These are phyloP conservation scores for Diplosphaera chodatii DNA, from an alignment of 139 green algal species.

Conservation along the genomic window DNA sequence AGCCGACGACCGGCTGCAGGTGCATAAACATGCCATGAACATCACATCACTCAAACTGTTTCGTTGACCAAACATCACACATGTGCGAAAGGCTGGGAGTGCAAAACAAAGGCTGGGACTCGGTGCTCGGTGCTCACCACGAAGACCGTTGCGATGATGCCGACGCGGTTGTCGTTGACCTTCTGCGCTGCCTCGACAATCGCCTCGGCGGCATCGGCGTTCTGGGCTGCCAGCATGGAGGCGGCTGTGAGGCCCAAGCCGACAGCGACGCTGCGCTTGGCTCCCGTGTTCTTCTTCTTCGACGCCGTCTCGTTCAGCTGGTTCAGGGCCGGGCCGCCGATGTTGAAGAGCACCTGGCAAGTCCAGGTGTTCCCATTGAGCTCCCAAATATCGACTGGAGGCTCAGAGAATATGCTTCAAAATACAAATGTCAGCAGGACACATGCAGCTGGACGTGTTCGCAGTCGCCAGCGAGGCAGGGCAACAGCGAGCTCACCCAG, in stretches of 20 bases:
- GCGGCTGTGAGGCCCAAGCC: conserved; percentile 37
- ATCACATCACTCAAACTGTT: too few relatives aligned
- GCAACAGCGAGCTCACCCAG: conserved; percentile 24
- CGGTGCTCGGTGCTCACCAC: conserved; percentile 1
- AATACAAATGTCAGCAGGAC: too few relatives aligned
- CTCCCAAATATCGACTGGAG: too few relatives aligned
- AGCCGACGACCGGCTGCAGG: conserved; percentile 34
- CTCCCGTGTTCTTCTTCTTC: neutral
- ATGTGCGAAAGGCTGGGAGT: too few relatives aligned
- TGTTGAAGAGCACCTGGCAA: too few relatives aligned
- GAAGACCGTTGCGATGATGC: conserved; percentile 49
- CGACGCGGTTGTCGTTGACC: conserved; percentile 52
- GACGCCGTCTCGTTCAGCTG: neutral
- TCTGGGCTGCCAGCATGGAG: conserved; percentile 30
- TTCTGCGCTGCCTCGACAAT: conserved; percentile 2
- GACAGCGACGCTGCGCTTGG: conserved; percentile 5
- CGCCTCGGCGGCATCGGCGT: conserved; percentile 27
- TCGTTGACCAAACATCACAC: too few relatives aligned
- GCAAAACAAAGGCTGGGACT: too few relatives aligned
- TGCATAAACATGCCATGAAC: too few relatives aligned
- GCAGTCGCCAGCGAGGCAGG: too few relatives aligned
- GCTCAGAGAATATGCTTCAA: too few relatives aligned
- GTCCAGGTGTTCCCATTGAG: too few relatives aligned
- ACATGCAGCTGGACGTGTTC: too few relatives aligned
- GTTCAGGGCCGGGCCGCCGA: neutral